phyloP scores from a whole-genome alignment of 371 early-diverging fungal genomes.

The Nematocida sp. region DNA sequence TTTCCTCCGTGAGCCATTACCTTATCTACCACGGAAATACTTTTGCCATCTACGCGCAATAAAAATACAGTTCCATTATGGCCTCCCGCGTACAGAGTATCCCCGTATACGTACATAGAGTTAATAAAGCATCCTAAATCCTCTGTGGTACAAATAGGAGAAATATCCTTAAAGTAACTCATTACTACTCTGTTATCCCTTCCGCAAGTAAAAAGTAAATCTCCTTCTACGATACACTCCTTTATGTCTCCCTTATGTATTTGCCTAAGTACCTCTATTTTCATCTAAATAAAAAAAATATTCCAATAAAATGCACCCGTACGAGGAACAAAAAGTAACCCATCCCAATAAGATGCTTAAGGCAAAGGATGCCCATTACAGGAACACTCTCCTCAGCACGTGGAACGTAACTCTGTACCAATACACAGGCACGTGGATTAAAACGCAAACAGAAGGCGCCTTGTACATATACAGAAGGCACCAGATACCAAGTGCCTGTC shows the following conservation, averaged over 20 bases:
- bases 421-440: conserved; percentile 30
- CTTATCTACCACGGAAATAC: not conserved
- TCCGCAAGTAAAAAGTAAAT: conserved; percentile 35
- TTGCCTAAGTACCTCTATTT: conserved; percentile 42
- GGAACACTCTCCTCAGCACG: conserved; percentile 16
- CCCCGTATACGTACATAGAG: conserved; percentile 24
- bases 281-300: conserved; percentile 37
- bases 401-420: conserved; percentile 9
- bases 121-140: conserved; percentile 48
- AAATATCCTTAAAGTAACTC: not conserved
- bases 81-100: conserved; percentile 47
- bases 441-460: conserved; percentile 18
- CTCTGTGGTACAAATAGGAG: not conserved
- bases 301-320: conserved; percentile 14
- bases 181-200: conserved; percentile 41
- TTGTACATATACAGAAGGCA: conserved; percentile 36
- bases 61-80: conserved; percentile 52
- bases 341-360: conserved; percentile 2
- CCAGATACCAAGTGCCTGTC: conserved; percentile 2
- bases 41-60: not conserved
- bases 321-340: conserved; percentile 25
- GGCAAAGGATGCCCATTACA: conserved; percentile 9
- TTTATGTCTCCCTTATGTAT: conserved; percentile 54
- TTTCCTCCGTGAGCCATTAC: conserved; percentile 55
- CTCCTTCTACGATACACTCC: conserved; percentile 26